phyloP scores from a whole-genome alignment of 306 rosid species.

The Trifolium fragiferum region DNA sequence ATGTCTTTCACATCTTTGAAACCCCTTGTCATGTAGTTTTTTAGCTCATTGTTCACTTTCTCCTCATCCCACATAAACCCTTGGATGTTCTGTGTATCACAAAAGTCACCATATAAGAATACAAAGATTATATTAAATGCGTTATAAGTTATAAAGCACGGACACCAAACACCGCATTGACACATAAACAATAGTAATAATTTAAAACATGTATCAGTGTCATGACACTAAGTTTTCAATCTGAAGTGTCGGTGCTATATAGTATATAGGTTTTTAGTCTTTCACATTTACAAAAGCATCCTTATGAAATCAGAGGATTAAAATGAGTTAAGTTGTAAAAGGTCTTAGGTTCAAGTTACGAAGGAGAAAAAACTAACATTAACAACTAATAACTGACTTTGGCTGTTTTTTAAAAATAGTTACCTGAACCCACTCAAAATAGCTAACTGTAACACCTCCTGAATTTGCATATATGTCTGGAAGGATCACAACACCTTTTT shows the following conservation, averaged over 20 bases:
- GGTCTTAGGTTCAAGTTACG: too few relatives aligned
- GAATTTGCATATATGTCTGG: slow-evolving; percentile 98
- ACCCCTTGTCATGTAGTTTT: slow-evolving; percentile 75
- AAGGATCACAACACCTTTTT: slow-evolving; percentile 82
- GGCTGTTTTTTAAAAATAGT: too few relatives aligned
- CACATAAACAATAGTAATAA: background rate
- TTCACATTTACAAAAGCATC: too few relatives aligned
- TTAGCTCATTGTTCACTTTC: slow-evolving; percentile 75
- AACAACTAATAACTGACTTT: too few relatives aligned
- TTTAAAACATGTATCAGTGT: background rate
- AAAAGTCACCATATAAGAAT: slow-evolving; percentile 16
- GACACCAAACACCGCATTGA: background rate
- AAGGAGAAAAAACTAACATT: too few relatives aligned
- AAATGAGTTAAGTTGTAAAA: too few relatives aligned
- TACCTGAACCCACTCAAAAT: slow-evolving; percentile 99
- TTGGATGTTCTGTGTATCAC: slow-evolving; percentile 80
- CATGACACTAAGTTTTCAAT: background rate
- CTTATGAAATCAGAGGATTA: too few relatives aligned
- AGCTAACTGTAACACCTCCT: slow-evolving; percentile 96
- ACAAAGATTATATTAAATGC: background rate
- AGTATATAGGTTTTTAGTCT: too few relatives aligned
- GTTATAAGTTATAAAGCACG: background rate
- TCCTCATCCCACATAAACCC: slow-evolving; percentile 98
- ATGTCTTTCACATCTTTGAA: slow-evolving; percentile 86
- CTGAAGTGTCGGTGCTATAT: background rate